Conservation (phyloP, 768 basidiomycete species). For the Lactarius trivialis region DNA sequence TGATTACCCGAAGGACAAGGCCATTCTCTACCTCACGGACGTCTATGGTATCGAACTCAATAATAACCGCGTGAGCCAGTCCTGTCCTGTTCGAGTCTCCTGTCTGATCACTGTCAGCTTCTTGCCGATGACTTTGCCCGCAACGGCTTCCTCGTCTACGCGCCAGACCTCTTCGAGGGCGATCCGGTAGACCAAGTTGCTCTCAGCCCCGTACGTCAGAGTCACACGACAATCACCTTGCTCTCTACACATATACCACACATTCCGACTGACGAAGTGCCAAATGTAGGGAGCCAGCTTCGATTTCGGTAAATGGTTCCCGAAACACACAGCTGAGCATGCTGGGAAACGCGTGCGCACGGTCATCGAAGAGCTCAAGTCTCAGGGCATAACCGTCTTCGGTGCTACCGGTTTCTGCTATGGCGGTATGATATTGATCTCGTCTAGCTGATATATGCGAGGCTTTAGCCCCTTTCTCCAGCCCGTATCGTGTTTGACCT, state of each 20-base stretch:
- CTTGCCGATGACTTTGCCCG: constrained; percentile 40
- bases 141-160: constrained; percentile 31
- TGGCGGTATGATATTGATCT: constrained; percentile 15
- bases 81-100: not conserved
- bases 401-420: constrained; percentile 30
- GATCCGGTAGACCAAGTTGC: constrained; percentile 27
- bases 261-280: not conserved
- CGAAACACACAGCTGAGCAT: constrained; percentile 19
- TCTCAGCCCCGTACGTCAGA: constrained; percentile 16
- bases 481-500: constrained; percentile 29
- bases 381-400: constrained; percentile 28
- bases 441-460: not conserved
- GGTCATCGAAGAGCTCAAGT: constrained; percentile 29
- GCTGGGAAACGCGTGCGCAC: constrained; percentile 24
- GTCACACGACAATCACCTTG: not conserved
- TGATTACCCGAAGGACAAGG: constrained; percentile 37
- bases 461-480: not conserved
- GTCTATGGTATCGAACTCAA: constrained; percentile 31
- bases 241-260: not conserved
- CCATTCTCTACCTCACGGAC: constrained; percentile 37
- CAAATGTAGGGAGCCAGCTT: not conserved
- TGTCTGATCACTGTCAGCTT: constrained; percentile 26
- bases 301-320: constrained; percentile 5
- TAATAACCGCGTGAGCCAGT: constrained; percentile 30
- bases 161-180: constrained; percentile 22